Conservation (phyloP, 306 rosid genomes). For the Gleditsia sinensis region DNA sequence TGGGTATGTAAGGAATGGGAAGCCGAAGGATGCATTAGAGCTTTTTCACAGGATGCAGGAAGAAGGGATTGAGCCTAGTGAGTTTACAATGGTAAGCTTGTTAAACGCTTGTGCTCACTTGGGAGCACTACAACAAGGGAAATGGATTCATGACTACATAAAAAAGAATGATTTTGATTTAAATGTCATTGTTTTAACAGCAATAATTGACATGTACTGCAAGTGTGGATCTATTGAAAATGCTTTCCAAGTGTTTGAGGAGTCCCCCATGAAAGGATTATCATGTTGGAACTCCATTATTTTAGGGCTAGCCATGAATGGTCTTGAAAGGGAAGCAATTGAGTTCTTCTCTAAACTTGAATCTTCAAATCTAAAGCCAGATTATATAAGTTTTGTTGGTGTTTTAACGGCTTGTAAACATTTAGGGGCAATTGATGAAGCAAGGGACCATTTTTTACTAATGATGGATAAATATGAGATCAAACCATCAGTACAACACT, state of each 20-base stretch:
- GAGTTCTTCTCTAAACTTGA: slow-evolving; percentile 63
- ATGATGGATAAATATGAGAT: slow-evolving; percentile 57
- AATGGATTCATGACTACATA: slow-evolving; percentile 77
- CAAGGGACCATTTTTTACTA: slow-evolving; percentile 52
- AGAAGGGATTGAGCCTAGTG: slow-evolving; percentile 57
- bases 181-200: slow-evolving; percentile 66
- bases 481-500: slow-evolving; percentile 71
- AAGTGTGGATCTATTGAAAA: slow-evolving; percentile 68
- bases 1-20: slow-evolving; percentile 84
- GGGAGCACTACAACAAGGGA: slow-evolving; percentile 80
- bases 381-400: slow-evolving; percentile 69
- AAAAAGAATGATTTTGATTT: slow-evolving; percentile 56
- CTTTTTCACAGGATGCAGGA: slow-evolving; percentile 69
- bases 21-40: slow-evolving; percentile 54
- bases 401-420: slow-evolving; percentile 81
- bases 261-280: slow-evolving; percentile 47
- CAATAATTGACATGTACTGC: slow-evolving; percentile 84
- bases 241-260: slow-evolving; percentile 67
- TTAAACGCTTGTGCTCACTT: slow-evolving; percentile 79
- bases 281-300: slow-evolving; percentile 84
- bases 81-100: slow-evolving; percentile 89
- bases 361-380: slow-evolving; percentile 57
- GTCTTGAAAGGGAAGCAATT: slow-evolving; percentile 66
- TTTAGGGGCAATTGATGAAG: slow-evolving; percentile 66
- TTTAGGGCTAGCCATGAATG: slow-evolving; percentile 75